Base-by-base conservation (phyloP, 352 stramenopile genomes). In the Phytophthora sp. region DNA sequence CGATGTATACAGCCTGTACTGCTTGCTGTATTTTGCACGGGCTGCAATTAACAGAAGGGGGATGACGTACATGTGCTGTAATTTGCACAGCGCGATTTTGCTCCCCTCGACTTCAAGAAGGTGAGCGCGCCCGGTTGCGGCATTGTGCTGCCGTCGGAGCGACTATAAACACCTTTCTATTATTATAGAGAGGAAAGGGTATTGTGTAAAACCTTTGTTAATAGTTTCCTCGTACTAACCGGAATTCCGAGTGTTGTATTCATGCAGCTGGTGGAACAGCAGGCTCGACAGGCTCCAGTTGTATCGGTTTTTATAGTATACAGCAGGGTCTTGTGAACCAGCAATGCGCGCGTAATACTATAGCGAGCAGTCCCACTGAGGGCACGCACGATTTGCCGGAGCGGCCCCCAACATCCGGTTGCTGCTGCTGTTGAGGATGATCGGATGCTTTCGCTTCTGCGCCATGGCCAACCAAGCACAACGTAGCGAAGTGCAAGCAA, bases 41-140 rank as follows among this genome's bases (percentile, higher is more conserved):
- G 44, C 42, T 18, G 45, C 4, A 36, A 23, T 4, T 45, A 59
- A 51, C 41, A 45, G 23, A 38, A 24, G 18, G 12, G 18, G 26
- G 38, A n/a, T n/a, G n/a, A n/a, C n/a, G n/a, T n/a, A n/a, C n/a
- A n/a, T 31, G 8, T 33, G 20, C 4, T 15, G 42, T 63, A 47
- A 52, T 44, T 58, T 72, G 57, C 64, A 47, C 57, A 72, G 64
- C 65, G 31, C 30, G 18, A 21, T 54, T 57, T 63, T 26, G 31
- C 52, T 65, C 46, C 66, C 59, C 49, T 73, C 61, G 53, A 65
- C 38, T 61, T 62, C 51, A 69, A 64, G n/a, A 63, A 70, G 58
- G 11, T 46, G 31, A 69, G 45, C 39, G 29, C 16, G n/a, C 31
- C 13, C 20, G 31, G 49, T 67, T 60, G 63, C 42, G 33, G 42